Conservation (phyloP, 345 rosid species). For the Rhodamnia argentea region DNA sequence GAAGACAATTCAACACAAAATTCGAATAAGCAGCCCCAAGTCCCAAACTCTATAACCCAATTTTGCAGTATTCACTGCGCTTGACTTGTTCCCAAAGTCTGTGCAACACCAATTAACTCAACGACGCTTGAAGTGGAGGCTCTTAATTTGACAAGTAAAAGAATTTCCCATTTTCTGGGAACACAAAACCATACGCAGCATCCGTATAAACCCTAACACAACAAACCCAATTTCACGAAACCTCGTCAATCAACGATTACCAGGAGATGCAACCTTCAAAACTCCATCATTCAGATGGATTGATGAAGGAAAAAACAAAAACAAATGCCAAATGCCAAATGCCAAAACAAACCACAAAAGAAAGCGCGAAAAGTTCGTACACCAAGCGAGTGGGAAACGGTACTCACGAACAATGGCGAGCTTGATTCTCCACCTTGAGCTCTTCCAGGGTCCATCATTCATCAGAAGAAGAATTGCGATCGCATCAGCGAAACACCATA, state of each 20-base stretch:
- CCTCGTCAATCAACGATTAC: background rate
- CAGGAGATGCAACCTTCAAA: background rate
- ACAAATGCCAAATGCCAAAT: no score
- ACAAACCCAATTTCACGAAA: background rate
- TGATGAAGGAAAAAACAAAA: background rate
- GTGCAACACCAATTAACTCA: background rate
- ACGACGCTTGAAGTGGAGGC: background rate
- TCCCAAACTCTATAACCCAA: background rate
- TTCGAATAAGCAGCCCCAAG: background rate
- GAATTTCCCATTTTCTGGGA: background rate
- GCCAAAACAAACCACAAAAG: background rate
- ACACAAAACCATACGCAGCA: background rate
- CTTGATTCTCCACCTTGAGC: slow-evolving; percentile 10
- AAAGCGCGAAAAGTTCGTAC: background rate
- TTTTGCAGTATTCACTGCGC: background rate
- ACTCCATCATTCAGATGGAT: background rate
- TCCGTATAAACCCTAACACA: background rate
- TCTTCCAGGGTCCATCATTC: slow-evolving; percentile 10
- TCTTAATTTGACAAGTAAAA: background rate
- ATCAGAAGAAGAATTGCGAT: background rate
- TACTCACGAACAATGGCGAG: slow-evolving; percentile 9
- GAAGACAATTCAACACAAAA: background rate
- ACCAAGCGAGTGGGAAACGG: background rate
- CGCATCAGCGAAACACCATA: background rate
- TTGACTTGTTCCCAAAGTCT: background rate